Evolutionary conservation across 177 flowering plant species (phyloP).

Genomic region (Vitis hybrid): DNA sequence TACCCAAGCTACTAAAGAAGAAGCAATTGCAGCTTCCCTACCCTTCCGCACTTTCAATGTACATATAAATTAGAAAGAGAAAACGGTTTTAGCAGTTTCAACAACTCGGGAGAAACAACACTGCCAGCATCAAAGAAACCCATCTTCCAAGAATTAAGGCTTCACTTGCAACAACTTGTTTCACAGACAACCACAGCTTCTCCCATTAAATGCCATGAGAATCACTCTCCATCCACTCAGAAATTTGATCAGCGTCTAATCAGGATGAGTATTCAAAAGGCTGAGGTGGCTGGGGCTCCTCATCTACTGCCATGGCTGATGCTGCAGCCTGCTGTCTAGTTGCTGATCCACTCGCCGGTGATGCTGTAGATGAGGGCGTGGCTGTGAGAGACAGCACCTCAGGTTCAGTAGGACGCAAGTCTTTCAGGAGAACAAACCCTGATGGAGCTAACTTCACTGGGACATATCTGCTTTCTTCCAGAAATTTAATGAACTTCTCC

Average conservation of each 20-base stretch:
- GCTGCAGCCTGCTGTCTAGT: slow-evolving; percentile 57
- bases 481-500: slow-evolving; percentile 79
- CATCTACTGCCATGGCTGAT: slow-evolving; percentile 81
- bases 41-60: too few relatives aligned
- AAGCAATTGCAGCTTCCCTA: too few relatives aligned
- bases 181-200: too few relatives aligned
- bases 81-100: too few relatives aligned
- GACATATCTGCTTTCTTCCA: slow-evolving; percentile 83
- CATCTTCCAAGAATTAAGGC: too few relatives aligned
- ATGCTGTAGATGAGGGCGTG: slow-evolving; percentile 63
- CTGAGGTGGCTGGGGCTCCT: slow-evolving; percentile 94
- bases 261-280: slow-evolving; percentile 79
- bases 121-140: too few relatives aligned
- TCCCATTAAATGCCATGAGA: too few relatives aligned
- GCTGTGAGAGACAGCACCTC: slow-evolving; percentile 91
- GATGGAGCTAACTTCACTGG: slow-evolving; percentile 86
- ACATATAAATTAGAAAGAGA: too few relatives aligned
- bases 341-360: slow-evolving; percentile 51
- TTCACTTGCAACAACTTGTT: too few relatives aligned
- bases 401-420: slow-evolving; percentile 79
- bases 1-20: too few relatives aligned
- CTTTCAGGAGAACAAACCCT: slow-evolving; percentile 90
- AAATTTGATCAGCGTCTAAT: not conserved
- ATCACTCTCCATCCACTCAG: too few relatives aligned
- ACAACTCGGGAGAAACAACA: too few relatives aligned